Evolutionary conservation across 116 monocot genomes (phyloP), one percentile per base, ranked within the genome.

Genomic region (Cymodocea nodosa): DNA sequence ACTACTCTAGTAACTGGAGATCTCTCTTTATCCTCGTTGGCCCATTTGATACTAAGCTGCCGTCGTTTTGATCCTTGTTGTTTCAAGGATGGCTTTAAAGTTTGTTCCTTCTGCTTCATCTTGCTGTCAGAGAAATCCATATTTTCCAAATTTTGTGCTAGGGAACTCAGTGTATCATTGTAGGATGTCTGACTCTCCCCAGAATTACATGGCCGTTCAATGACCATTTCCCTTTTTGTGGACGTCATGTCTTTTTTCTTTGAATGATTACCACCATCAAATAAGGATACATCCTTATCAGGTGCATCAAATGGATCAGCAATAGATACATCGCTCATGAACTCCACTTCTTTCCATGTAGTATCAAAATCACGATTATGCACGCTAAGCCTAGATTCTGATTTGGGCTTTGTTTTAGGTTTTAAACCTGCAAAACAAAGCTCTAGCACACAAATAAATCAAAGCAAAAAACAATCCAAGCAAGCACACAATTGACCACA

Each of bases 51-150:
- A 69, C 67, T 71, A n/a, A 49, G 52, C 4, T 63, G 76, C 24
- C 48, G 50, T n/a, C 25, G 58, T 62, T 74, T 89, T 8, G 74
- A 55, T 35, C 66, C 50, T 34, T 69, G 52, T 71, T 50, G 62
- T 71, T 82, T 98, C 64, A 98, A 65, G 11, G 84, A 92, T 25
- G 98, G 77, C 59, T 81, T 92, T 24, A 82, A 73, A 8, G 52
- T 55, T 40, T 64, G 66, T 40, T 60, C 63, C 30, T 79, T 51
- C 48, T 37, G 51, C 56, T 60, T 64, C 23, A 17, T 50, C 39
- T 65, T 63, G 50, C 39, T 60, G 35, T 82, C 60, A 13, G 49
- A 35, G 4, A 55, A 18, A 66, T 57, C n/a, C 56, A 15, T 48
- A 58, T 76, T 57, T 58, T 70, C 59, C 14, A 63, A 59, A 14